Base-by-base conservation (phyloP, 2,329 filamentous ascomycete species). In the Trichoderma citrinoviride region DNA sequence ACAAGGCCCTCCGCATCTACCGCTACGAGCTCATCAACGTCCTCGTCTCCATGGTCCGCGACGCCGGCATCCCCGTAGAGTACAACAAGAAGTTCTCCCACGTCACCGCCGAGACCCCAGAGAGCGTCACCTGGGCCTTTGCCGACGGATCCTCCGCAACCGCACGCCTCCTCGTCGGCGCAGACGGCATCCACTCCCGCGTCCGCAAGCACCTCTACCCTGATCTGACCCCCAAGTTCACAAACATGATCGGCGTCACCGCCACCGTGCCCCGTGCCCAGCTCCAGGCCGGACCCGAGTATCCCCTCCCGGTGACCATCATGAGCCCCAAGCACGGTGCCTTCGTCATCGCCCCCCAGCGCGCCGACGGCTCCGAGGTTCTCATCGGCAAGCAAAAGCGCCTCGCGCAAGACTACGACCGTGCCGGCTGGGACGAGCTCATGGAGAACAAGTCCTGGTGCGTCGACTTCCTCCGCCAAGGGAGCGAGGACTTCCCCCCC, bases 121-220 rank as follows among this genome's bases (percentile, higher is more conserved):
- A 77, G 0, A 71, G 71, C 0, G 81, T 86, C 0, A 77, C 73
- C 0, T 83, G 82, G 68, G 76, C 76, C 14, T 83, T 87, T 63
- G 72, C 72, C 0, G 80, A 85, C 61, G 83, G 82, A 1, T 76
- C 76, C 0, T 74, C 70, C 0, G 74, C 69, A 1, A 71, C 68
- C 0, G 81, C 82, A 0, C 68, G 74, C 2, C 70, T 85, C 14
- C 78, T 88, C 0, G 75, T 87, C 17, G 85, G 84, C 0, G 83
- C 84, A 0, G 85, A 88, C 65, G 85, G 86, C 1, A 87, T 88
- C 56, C 83, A 87, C 70, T 87, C 84, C 0, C 77, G 74, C 0
- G 82, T 87, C 0, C 79, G 85, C 3, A 77, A 74, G 3, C 80
- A 85, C 47, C 74, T 88, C 0, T 77, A 82, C 52, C 82, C 84